Evolutionary conservation across 352 stramenopile genomes (phyloP).

Genomic region (Globisporangium acanthophoron): DNA sequence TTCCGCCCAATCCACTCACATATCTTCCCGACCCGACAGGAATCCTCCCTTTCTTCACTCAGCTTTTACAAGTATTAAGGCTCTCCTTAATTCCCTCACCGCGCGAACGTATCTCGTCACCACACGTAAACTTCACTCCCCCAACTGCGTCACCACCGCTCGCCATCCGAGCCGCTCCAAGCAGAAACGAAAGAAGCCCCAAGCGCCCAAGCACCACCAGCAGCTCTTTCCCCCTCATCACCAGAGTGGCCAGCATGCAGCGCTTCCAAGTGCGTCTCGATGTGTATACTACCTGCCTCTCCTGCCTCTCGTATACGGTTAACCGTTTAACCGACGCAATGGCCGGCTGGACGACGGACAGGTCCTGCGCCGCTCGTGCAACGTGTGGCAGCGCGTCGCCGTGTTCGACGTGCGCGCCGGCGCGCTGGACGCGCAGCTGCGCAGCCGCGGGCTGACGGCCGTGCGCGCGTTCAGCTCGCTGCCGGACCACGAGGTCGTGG

Average conservation of each 20-base stretch:
- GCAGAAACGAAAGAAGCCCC: slow-evolving; percentile 10
- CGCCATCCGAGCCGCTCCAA: background rate
- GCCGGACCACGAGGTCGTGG: slow-evolving; percentile 74
- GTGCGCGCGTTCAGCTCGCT: slow-evolving; percentile 49
- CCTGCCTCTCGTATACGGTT: background rate
- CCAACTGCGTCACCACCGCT: too few relatives aligned
- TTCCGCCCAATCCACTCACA: too few relatives aligned
- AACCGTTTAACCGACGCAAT: background rate
- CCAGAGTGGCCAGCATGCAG: slow-evolving; percentile 29
- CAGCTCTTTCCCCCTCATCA: background rate
- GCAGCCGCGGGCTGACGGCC: slow-evolving; percentile 18
- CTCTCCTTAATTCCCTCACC: too few relatives aligned
- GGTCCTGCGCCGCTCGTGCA: slow-evolving; percentile 47
- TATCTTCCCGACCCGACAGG: too few relatives aligned
- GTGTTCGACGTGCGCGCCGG: slow-evolving; percentile 37
- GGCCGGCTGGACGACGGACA: slow-evolving; percentile 7
- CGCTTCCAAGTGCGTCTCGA: slow-evolving; percentile 47
- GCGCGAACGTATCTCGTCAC: too few relatives aligned
- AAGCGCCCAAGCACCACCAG: background rate
- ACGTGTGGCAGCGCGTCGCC: slow-evolving; percentile 50
- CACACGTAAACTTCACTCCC: too few relatives aligned
- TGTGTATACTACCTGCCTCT: background rate
- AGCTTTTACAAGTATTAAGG: too few relatives aligned
- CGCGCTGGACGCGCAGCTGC: slow-evolving; percentile 14
- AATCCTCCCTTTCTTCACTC: too few relatives aligned